A percentile compares a stretch with the other conserved stretches of the same genome.
Evolutionary conservation across 768 basidiomycete species (phyloP).

Genomic region (Amanita muscaria): DNA sequence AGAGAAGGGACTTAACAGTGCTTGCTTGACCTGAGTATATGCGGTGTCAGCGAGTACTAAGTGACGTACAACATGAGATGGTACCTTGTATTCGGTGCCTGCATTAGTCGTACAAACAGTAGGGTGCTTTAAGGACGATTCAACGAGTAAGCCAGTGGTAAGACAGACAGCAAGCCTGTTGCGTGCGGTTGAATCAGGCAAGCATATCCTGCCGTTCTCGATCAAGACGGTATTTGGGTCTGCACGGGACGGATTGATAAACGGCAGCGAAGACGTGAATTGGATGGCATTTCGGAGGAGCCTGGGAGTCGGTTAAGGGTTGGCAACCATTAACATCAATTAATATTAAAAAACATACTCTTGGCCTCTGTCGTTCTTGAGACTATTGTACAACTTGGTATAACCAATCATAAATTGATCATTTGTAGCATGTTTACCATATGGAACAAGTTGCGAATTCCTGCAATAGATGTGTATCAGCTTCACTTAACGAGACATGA

Average conservation of each 20-base stretch:
- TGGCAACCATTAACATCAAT: too few species aligned
- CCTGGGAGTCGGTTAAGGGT: too few species aligned
- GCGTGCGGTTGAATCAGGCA: background rate
- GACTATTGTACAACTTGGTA: too few species aligned
- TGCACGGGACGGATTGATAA: background rate
- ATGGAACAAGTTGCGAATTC: too few species aligned
- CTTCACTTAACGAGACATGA: too few species aligned
- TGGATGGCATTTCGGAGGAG: background rate
- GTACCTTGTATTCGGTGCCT: background rate
- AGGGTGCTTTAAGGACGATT: background rate
- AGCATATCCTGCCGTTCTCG: background rate
- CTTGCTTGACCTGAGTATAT: background rate
- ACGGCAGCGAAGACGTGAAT: background rate
- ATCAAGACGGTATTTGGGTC: too few species aligned
- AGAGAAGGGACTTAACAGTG: background rate
- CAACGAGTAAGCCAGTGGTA: background rate
- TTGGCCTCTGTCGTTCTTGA: too few species aligned
- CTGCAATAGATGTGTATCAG: too few species aligned
- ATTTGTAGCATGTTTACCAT: too few species aligned
- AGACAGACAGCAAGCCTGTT: background rate
- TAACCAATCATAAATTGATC: too few species aligned
- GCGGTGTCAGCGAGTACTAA: background rate
- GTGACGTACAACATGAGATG: background rate
- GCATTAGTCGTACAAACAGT: background rate
- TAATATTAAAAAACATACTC: too few species aligned